phyloP scores from a whole-genome alignment of 2,329 filamentous ascomycete species.

The Plectosphaerella plurivora region DNA sequence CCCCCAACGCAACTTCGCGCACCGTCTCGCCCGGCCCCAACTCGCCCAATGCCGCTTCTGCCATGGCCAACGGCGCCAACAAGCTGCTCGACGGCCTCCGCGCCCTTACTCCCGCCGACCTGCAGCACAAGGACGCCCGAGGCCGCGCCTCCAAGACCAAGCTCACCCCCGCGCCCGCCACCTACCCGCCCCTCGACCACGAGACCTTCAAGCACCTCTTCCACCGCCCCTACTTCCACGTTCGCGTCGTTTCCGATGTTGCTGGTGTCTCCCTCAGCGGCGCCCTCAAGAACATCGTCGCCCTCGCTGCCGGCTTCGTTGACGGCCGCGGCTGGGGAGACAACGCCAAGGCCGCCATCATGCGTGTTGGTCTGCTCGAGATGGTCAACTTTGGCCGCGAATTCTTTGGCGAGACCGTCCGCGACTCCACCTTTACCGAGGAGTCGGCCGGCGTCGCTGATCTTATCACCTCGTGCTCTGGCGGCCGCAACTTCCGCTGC shows the following conservation, averaged over 20 bases:
- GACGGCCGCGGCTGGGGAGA: slow-evolving; percentile 96
- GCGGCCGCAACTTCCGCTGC: slow-evolving; percentile 90
- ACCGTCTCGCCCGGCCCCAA: slow-evolving; percentile 43
- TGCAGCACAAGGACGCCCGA: slow-evolving; percentile 65
- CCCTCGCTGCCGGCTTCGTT: slow-evolving; percentile 89
- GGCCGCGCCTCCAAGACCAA: slow-evolving; percentile 64
- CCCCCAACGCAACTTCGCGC: slow-evolving; percentile 45
- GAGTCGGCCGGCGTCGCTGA: slow-evolving; percentile 94
- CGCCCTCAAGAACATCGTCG: slow-evolving; percentile 95
- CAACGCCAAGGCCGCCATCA: slow-evolving; percentile 97
- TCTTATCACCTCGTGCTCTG: slow-evolving; percentile 88
- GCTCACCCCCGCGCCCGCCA: slow-evolving; percentile 70
- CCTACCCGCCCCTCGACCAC: slow-evolving; percentile 86
- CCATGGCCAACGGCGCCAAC: slow-evolving; percentile 46
- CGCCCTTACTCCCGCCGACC: slow-evolving; percentile 37
- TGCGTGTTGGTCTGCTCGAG: slow-evolving; percentile 88
- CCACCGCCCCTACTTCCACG: slow-evolving; percentile 96
- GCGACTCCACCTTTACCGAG: slow-evolving; percentile 88
- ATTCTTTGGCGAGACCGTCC: slow-evolving; percentile 82
- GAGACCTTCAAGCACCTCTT: slow-evolving; percentile 79
- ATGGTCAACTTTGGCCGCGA: slow-evolving; percentile 94
- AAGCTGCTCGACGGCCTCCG: slow-evolving; percentile 27
- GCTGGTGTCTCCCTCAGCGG: slow-evolving; percentile 92
- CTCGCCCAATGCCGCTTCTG: slow-evolving; percentile 44
- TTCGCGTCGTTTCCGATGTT: slow-evolving; percentile 90